Evolutionary conservation across 495 filamentous ascomycete genomes (phyloP), one percentile per base, ranked within the genome.

Genomic region (Hypoxylon subgilvum): DNA sequence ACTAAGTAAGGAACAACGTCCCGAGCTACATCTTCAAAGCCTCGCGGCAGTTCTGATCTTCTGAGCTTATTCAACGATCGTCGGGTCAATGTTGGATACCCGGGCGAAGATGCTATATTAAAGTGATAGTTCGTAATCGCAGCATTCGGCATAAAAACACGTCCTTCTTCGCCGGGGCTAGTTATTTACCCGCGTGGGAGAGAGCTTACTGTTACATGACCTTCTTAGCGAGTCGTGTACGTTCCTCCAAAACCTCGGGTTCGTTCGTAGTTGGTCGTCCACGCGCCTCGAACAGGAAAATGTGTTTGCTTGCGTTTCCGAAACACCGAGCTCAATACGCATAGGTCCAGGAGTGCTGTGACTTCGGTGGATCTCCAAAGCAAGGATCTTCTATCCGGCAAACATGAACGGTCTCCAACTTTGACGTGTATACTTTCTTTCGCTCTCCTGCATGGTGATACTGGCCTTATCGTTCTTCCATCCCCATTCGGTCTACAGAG

Each of bases 1-100:
- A 64, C 61, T 51, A 58, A 36, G 42, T 30, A 59, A 16, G 49
- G 42, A 51, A 49, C 38, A 54, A 43, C 31, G 23, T 58, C 53
- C 61, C 61, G 61, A 55, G 12, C 48, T 53, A 44, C 27, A 18
- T 51, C 21, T 22, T 21, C 27, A 49, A 47, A 30, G 39, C 50
- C 54, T 55, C 61, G 54, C 61, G 61, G 61, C 61, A 64, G 61
- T 64, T 64, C 44, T 55, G 31, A 17, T 64, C 54, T 64, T 64
- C 44, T 55, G 31, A 17, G 58, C 54, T 54, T 30, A 50, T 49
- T 27, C 3, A 49, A 40, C 27, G 54, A 59, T 51, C 54, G n/a
- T 41, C 49, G 44, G 61, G 46, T 45, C 38, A 51, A 39, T 53
- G 19, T 53, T 58, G 28, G 35, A 58, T 27, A 36, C 25, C n/a